Conservation (phyloP, 345 rosid species). For the Pistacia integerrima region DNA sequence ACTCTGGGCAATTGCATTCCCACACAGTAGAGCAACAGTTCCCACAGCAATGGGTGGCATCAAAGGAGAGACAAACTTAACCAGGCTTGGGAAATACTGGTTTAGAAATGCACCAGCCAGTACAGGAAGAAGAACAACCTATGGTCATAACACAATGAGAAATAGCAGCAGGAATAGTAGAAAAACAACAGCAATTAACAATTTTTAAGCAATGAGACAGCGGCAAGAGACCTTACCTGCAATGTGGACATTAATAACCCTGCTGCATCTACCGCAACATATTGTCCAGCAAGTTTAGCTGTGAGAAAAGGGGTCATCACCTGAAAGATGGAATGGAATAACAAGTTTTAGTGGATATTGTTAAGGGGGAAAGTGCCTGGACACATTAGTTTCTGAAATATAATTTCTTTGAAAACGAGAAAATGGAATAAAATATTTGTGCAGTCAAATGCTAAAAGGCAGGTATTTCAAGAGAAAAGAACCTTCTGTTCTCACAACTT, state of each 20-base stretch:
- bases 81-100: slow-evolving; percentile 70
- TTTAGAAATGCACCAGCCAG: slow-evolving; percentile 78
- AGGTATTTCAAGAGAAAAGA: neutral
- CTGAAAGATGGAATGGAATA: slow-evolving; percentile 39
- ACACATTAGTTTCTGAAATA: neutral
- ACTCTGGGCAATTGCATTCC: slow-evolving; percentile 77
- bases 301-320: slow-evolving; percentile 91
- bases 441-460: neutral
- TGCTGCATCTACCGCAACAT: slow-evolving; percentile 78
- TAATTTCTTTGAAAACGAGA: neutral
- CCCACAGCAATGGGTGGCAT: slow-evolving; percentile 87
- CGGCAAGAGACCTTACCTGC: slow-evolving; percentile 51
- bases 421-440: neutral
- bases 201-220: neutral
- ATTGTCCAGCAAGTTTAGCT: slow-evolving; percentile 82
- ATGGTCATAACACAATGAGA: slow-evolving; percentile 8
- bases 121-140: slow-evolving; percentile 94
- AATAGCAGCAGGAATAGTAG: neutral
- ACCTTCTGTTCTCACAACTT: neutral
- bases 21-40: slow-evolving; percentile 79
- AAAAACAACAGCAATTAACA: neutral
- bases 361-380: neutral
- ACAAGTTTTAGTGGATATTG: neutral
- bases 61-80: slow-evolving; percentile 73
- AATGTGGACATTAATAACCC: slow-evolving; percentile 71